Conservation (phyloP, 2,329 filamentous ascomycete species). For the Grosmannia penicillata region DNA sequence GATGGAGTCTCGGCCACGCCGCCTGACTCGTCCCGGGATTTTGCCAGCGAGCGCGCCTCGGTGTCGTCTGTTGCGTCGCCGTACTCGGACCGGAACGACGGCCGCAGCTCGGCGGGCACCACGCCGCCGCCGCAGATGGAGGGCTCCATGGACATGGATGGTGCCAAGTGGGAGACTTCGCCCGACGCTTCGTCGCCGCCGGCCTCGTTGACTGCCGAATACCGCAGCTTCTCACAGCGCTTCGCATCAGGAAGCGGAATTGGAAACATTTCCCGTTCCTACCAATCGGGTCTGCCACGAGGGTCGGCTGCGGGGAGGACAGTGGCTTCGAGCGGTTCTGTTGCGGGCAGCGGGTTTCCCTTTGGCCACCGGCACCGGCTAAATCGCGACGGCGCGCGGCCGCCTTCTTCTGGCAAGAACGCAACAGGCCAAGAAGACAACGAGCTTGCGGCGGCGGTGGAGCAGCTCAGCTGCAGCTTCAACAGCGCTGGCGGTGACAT, state of each 20-base stretch:
- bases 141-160: constrained; percentile 35
- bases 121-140: constrained; percentile 70
- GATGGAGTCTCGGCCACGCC: constrained; percentile 36
- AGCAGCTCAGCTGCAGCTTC: constrained; percentile 82
- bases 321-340: constrained; percentile 30
- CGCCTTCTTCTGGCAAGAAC: constrained; percentile 58
- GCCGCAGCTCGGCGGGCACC: constrained; percentile 76
- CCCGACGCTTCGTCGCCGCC: constrained; percentile 26
- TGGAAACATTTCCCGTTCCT: constrained; percentile 54
- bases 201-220: constrained; percentile 31
- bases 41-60: constrained; percentile 68
- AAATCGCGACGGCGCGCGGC: not conserved
- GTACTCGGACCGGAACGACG: constrained; percentile 63
- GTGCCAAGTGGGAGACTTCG: constrained; percentile 18
- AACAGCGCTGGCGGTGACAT: constrained; percentile 48
- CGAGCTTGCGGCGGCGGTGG: constrained; percentile 78
- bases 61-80: constrained; percentile 68
- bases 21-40: constrained; percentile 50
- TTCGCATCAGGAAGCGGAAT: not conserved
- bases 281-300: constrained; percentile 50
- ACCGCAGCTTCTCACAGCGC: constrained; percentile 32
- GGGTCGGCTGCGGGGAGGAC: not conserved
- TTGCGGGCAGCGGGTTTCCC: constrained; percentile 18
- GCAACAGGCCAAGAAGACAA: constrained; percentile 67
- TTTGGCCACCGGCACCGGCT: not conserved